A percentile compares a stretch with the other conserved stretches of the same genome.
Evolutionary conservation across 2,329 filamentous ascomycete genomes (phyloP).

Genomic region (Cordyceps farinosa): DNA sequence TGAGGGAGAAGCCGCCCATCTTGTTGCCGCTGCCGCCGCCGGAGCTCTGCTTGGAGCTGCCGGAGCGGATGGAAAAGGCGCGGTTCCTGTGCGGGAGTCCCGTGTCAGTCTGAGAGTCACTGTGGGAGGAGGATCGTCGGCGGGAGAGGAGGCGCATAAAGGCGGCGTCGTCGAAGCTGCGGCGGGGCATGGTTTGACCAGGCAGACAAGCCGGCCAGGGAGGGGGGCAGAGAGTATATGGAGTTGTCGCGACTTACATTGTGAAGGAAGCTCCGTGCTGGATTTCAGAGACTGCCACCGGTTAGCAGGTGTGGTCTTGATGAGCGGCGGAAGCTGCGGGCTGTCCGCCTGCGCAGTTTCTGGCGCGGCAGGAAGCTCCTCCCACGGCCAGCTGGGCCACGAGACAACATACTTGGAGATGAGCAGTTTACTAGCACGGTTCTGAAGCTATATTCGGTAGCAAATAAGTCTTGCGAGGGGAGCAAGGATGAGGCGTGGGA

Average conservation of each 20-base stretch:
- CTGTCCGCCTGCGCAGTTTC: not conserved
- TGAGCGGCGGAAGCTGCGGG: conserved; percentile 9
- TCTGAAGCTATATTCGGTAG: not conserved
- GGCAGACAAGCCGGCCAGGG: not conserved
- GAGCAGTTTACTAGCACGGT: not conserved
- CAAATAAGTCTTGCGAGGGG: not conserved
- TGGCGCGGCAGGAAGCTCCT: not conserved
- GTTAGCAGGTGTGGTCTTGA: not conserved
- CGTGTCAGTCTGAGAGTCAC: conserved; percentile 27
- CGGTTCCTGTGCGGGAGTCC: conserved; percentile 57
- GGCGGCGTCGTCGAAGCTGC: conserved; percentile 30
- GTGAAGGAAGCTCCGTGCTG: not conserved
- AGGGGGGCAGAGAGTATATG: not conserved
- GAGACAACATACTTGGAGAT: not conserved
- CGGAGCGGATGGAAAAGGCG: conserved; percentile 68
- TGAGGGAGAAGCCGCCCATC: conserved; percentile 70
- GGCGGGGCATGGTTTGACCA: conserved; percentile 29
- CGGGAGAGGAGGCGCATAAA: conserved; percentile 21
- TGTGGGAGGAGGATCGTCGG: conserved; percentile 21
- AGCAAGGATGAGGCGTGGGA: not conserved
- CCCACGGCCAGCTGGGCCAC: not conserved
- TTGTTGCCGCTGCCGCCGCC: conserved; percentile 37
- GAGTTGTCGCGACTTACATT: conserved; percentile 9
- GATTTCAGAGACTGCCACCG: not conserved
- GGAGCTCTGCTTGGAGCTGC: conserved; percentile 45